Conservation (phyloP, 2,329 filamentous ascomycete species). For the Aspergillus ibericus region DNA sequence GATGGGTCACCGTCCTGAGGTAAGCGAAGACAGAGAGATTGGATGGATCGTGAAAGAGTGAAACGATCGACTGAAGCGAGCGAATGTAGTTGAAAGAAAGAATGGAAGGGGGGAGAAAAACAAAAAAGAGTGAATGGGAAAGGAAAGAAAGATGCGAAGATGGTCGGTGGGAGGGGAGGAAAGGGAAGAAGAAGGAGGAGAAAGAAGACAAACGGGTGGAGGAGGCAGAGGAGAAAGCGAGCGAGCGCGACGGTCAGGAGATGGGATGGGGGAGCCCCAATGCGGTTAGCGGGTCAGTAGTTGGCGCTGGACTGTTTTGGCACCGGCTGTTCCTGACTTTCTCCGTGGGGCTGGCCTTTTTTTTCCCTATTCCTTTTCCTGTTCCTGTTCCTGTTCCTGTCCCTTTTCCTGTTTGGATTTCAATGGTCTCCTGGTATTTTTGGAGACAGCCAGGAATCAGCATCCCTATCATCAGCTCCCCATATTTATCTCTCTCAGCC, state of each 20-base stretch:
- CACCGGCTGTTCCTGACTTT: slow-evolving; percentile 19
- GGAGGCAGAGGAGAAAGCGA: slow-evolving; percentile 13
- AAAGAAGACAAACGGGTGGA: slow-evolving; percentile 18
- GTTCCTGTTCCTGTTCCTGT: slow-evolving; percentile 6
- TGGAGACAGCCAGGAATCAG: neutral
- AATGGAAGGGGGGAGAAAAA: slow-evolving; percentile 28
- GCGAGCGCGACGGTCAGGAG: slow-evolving; percentile 16
- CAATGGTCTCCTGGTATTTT: neutral
- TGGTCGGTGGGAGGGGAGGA: slow-evolving; percentile 23
- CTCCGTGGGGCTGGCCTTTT: slow-evolving; percentile 14
- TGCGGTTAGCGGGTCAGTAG: slow-evolving; percentile 8
- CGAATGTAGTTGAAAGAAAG: slow-evolving; percentile 30
- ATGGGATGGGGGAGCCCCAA: slow-evolving; percentile 16
- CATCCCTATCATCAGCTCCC: neutral
- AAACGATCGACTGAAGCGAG: slow-evolving; percentile 46
- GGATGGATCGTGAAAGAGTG: slow-evolving; percentile 54
- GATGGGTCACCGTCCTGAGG: slow-evolving; percentile 24
- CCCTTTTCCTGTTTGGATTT: slow-evolving; percentile 5
- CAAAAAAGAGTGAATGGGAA: slow-evolving; percentile 34
- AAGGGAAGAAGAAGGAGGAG: slow-evolving; percentile 13
- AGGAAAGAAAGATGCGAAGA: slow-evolving; percentile 29
- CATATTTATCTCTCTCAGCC: neutral
- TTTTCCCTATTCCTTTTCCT: slow-evolving; percentile 2
- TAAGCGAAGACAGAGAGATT: slow-evolving; percentile 40
- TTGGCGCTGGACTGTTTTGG: slow-evolving; percentile 15